Percentiles rank a stretch among this genome's conserved stretches.
phyloP scores from a whole-genome alignment of 768 basidiomycete species.

The Terana coerulea region DNA sequence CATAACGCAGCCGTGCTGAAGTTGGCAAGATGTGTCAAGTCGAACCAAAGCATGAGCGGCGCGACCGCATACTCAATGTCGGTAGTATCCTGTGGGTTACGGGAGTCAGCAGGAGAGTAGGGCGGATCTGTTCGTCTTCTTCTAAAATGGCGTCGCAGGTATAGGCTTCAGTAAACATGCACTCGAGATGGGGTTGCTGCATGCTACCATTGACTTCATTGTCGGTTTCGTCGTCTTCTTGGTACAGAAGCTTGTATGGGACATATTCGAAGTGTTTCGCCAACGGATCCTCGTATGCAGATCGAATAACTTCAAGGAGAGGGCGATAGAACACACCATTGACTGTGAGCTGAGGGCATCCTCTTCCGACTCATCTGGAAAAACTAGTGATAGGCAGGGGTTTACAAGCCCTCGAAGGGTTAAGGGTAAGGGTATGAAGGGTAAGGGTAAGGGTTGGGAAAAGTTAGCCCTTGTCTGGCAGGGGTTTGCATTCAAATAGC shows the following conservation, averaged over 20 bases:
- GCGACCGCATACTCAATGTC: conserved; percentile 9
- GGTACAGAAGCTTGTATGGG: neutral
- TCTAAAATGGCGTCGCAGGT: conserved; percentile 4
- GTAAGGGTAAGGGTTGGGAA: too few relatives aligned
- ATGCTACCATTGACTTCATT: neutral
- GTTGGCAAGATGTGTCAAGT: conserved; percentile 22
- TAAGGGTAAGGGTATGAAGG: too few relatives aligned
- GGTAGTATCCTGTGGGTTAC: conserved; percentile 6
- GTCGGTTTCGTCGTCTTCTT: neutral
- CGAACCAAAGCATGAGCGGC: conserved; percentile 24
- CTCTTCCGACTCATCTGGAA: neutral
- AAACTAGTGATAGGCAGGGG: too few relatives aligned
- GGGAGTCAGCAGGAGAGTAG: conserved; percentile 3
- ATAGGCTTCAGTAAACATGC: conserved; percentile 7
- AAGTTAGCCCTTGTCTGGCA: too few relatives aligned
- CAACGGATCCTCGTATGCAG: neutral
- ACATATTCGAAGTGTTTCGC: neutral
- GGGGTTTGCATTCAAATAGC: too few relatives aligned
- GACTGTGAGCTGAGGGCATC: neutral
- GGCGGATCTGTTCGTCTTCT: conserved; percentile 11
- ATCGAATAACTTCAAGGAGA: conserved; percentile 4
- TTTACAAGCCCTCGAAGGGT: too few relatives aligned
- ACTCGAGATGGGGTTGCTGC: neutral
- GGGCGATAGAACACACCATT: conserved; percentile 2
- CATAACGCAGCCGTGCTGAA: conserved; percentile 29